Conservation (phyloP, 2,329 filamentous ascomycete species). For the Parastagonospora avenae region DNA sequence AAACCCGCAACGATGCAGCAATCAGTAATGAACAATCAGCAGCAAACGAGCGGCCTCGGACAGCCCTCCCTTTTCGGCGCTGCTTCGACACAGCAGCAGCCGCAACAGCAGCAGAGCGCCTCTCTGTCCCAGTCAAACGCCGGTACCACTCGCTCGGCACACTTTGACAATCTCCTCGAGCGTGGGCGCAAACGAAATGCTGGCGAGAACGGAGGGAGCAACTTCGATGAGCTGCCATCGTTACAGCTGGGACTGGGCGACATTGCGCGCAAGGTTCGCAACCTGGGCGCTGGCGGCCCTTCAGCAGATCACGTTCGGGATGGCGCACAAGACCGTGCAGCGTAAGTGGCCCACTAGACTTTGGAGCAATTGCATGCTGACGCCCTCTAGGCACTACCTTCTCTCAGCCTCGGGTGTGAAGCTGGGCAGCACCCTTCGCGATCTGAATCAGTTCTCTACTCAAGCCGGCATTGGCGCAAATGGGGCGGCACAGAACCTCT, state of each 20-base stretch:
- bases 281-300: constrained; percentile 75
- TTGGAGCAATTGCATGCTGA: constrained; percentile 14
- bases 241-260: constrained; percentile 92
- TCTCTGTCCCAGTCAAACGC: constrained; percentile 41
- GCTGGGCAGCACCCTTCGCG: constrained; percentile 81
- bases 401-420: constrained; percentile 93
- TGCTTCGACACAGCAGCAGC: constrained; percentile 33
- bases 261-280: constrained; percentile 76
- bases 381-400: constrained; percentile 75
- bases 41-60: constrained; percentile 37
- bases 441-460: constrained; percentile 78
- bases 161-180: constrained; percentile 69
- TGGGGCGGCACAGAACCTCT: constrained; percentile 44
- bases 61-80: constrained; percentile 33
- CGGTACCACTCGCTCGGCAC: constrained; percentile 57
- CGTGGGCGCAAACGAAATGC: constrained; percentile 70
- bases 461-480: constrained; percentile 66
- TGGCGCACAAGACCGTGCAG: constrained; percentile 53
- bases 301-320: constrained; percentile 55
- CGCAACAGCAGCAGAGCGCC: constrained; percentile 23
- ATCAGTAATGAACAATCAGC: constrained; percentile 30
- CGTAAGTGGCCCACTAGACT: constrained; percentile 48
- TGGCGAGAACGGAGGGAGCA: constrained; percentile 63
- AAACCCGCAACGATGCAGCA: constrained; percentile 29
- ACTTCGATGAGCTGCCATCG: constrained; percentile 79